These are phyloP conservation scores for Colletotrichum tofieldiae DNA, from an alignment of 2,329 filamentous ascomycete genomes.

Conservation along the genomic window DNA sequence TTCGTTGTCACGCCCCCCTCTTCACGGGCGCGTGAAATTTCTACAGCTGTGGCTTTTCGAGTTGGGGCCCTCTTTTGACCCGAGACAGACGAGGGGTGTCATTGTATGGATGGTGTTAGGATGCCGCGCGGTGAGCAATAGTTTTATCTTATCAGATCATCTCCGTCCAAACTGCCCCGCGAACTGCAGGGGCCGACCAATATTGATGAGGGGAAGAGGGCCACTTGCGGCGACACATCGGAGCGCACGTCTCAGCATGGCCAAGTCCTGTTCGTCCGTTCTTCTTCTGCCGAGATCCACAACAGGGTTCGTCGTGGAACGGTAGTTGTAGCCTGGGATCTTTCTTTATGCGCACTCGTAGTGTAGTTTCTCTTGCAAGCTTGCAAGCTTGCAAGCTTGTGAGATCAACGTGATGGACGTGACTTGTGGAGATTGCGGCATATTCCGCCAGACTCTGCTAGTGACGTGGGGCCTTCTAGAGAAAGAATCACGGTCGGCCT, in stretches of 20 bases:
- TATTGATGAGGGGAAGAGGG: constrained; percentile 11
- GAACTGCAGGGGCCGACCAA: constrained; percentile 6
- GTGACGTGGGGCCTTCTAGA: too few species aligned
- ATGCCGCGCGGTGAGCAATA: constrained; percentile 20
- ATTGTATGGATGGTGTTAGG: background rate
- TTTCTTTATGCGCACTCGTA: background rate
- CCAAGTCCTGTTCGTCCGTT: background rate
- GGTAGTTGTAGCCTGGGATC: constrained; percentile 5
- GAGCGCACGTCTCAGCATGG: constrained; percentile 9
- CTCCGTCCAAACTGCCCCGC: constrained; percentile 13
- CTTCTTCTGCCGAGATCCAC: background rate
- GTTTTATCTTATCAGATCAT: constrained; percentile 41
- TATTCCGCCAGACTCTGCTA: background rate
- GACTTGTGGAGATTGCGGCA: background rate
- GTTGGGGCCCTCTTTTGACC: background rate
- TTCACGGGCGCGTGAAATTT: background rate
- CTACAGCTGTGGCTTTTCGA: background rate
- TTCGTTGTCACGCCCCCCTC: background rate
- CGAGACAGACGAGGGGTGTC: constrained; percentile 25
- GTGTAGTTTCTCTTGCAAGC: too few species aligned
- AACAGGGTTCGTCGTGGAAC: background rate
- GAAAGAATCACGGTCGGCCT: too few species aligned
- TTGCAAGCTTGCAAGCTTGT: too few species aligned
- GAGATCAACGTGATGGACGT: background rate
- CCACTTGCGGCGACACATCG: constrained; percentile 32